Evolutionary conservation across 2,329 filamentous ascomycete genomes (phyloP).

Genomic region (Phoma sp.): DNA sequence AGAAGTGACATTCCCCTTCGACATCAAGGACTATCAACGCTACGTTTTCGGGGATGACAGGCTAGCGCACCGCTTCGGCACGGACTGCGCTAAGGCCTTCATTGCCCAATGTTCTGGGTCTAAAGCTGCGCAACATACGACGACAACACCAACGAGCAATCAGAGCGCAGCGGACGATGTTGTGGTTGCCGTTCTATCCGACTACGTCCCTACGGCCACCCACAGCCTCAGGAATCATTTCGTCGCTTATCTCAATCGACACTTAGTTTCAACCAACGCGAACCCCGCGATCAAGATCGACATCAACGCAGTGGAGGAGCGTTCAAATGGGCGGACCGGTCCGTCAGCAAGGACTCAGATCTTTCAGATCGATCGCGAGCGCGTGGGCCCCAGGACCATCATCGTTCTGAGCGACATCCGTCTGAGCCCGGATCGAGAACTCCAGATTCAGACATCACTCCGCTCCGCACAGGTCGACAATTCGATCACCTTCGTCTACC

Average conservation of each 20-base stretch:
- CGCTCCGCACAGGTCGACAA: constrained; percentile 17
- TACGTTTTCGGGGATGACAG: constrained; percentile 37
- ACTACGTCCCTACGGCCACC: constrained; percentile 30
- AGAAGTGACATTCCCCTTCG: constrained; percentile 27
- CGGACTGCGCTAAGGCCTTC: constrained; percentile 36
- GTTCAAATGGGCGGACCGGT: constrained; percentile 13
- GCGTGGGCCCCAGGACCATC: constrained; percentile 19
- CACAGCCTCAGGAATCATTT: constrained; percentile 33
- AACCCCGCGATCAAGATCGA: constrained; percentile 31
- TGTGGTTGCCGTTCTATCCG: constrained; percentile 36
- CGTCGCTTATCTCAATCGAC: constrained; percentile 32
- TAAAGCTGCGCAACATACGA: constrained; percentile 12
- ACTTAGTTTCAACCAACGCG: constrained; percentile 26
- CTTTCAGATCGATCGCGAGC: constrained; percentile 28
- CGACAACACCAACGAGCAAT: constrained; percentile 20
- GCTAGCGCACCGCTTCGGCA: constrained; percentile 35
- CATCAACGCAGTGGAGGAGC: constrained; percentile 13
- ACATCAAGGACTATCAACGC: constrained; percentile 31
- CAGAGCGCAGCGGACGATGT: constrained; percentile 24
- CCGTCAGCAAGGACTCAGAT: constrained; percentile 12
- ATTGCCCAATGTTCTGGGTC: constrained; percentile 21
- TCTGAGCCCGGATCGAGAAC: constrained; percentile 23
- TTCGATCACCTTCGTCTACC: constrained; percentile 26
- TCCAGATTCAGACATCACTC: constrained; percentile 21
- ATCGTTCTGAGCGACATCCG: constrained; percentile 30